Evolutionary conservation across 148 eudicot species (phyloP).

Genomic region (Bassia scoparia): DNA sequence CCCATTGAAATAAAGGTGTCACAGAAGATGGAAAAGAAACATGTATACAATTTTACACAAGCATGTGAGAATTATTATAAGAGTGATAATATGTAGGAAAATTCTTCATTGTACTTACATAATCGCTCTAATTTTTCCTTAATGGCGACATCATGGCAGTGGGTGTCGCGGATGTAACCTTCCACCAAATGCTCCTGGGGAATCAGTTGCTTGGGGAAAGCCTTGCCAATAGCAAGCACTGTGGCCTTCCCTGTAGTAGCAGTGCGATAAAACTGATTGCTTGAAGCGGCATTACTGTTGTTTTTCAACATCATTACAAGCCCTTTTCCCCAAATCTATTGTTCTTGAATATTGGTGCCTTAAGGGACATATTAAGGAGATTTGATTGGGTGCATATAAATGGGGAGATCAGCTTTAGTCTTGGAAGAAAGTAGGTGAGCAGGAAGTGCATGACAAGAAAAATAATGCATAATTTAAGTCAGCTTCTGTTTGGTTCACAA

Average conservation of each 20-base stretch:
- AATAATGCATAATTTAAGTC: slow-evolving; percentile 25
- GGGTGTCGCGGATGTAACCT: slow-evolving; percentile 72
- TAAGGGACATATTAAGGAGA: slow-evolving; percentile 7
- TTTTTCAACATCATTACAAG: slow-evolving; percentile 43
- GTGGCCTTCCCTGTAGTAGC: slow-evolving; percentile 78
- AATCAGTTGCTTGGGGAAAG: slow-evolving; percentile 76
- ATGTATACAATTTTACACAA: background rate
- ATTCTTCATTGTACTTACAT: slow-evolving; percentile 43
- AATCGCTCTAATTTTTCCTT: slow-evolving; percentile 81
- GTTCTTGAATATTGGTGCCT: slow-evolving; percentile 9
- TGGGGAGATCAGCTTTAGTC: slow-evolving; percentile 21
- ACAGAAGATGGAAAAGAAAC: too few relatives aligned
- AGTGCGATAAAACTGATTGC: slow-evolving; percentile 28
- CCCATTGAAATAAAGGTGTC: too few relatives aligned
- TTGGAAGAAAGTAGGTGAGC: slow-evolving; percentile 50
- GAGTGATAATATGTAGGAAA: background rate
- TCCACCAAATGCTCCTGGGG: slow-evolving; percentile 79
- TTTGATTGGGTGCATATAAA: slow-evolving; percentile 36
- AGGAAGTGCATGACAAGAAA: slow-evolving; percentile 47
- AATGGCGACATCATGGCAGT: slow-evolving; percentile 54
- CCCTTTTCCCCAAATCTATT: background rate
- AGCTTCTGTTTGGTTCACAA: slow-evolving; percentile 33
- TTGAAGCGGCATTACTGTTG: slow-evolving; percentile 32
- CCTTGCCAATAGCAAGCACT: slow-evolving; percentile 69
- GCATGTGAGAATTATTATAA: background rate